phyloP scores from a whole-genome alignment of 306 rosid species.

The Astragalus glycyphyllos region DNA sequence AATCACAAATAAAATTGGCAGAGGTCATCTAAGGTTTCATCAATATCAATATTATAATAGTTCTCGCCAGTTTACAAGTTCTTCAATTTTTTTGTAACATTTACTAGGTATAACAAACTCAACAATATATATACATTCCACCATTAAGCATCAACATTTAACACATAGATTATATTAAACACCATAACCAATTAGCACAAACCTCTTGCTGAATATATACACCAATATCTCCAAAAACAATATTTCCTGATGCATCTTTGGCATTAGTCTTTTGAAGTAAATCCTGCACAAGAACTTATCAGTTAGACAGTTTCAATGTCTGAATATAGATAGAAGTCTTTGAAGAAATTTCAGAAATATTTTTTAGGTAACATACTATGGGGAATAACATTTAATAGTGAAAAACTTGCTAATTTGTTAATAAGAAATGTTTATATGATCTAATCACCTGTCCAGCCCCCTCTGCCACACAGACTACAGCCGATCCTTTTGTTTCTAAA shows the following conservation, averaged over 20 bases:
- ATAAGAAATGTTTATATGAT: conserved; percentile 13
- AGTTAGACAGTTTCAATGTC: conserved; percentile 29
- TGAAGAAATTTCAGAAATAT: conserved; percentile 19
- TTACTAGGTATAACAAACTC: conserved; percentile 8
- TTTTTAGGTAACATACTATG: neutral
- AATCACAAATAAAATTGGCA: conserved; percentile 10
- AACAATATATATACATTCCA: conserved; percentile 26
- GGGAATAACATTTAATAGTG: neutral
- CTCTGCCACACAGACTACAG: conserved; percentile 92
- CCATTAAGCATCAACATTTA: conserved; percentile 16
- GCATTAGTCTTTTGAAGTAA: conserved; percentile 88
- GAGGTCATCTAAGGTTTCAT: conserved; percentile 6
- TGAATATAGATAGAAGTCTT: conserved; percentile 9
- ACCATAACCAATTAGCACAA: conserved; percentile 44
- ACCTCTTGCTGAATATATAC: conserved; percentile 96
- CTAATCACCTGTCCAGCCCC: conserved; percentile 95
- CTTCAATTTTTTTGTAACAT: neutral
- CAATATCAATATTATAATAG: conserved; percentile 18
- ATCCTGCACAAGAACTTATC: conserved; percentile 63
- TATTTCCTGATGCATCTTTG: conserved; percentile 93
- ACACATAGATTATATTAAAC: conserved; percentile 13
- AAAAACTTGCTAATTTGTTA: neutral
- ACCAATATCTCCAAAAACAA: conserved; percentile 86
- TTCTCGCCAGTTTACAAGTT: conserved; percentile 14
- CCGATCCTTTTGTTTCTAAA: conserved; percentile 91